phyloP scores from a whole-genome alignment of 805 yeast species.

The Diddensiella santjacobensis region DNA sequence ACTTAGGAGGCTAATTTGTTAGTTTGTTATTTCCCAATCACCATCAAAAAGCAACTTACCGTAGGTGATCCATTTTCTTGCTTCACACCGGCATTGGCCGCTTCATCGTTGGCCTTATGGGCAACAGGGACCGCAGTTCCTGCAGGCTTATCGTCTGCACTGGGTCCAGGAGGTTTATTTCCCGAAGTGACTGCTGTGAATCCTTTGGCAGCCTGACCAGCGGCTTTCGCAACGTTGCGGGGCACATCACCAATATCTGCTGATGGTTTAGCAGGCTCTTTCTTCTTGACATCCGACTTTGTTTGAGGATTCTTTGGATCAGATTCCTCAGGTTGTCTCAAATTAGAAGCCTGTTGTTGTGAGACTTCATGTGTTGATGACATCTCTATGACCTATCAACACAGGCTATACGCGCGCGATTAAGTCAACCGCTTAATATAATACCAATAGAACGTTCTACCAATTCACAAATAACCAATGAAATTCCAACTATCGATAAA shows the following conservation, averaged over 20 bases:
- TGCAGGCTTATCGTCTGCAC: conserved; percentile 23
- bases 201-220: conserved; percentile 8
- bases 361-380: background rate
- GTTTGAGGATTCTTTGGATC: background rate
- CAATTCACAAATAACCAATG: too few relatives aligned
- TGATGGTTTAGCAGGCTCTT: background rate
- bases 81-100: conserved; percentile 26
- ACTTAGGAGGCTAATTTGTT: conserved; percentile 1
- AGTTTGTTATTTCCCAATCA: too few relatives aligned
- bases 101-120: conserved; percentile 24
- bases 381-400: background rate
- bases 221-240: conserved; percentile 8
- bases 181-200: conserved; percentile 29
- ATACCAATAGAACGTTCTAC: too few relatives aligned
- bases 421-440: too few relatives aligned
- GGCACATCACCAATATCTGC: conserved; percentile 11
- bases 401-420: too few relatives aligned
- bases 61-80: background rate
- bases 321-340: background rate
- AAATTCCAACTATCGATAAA: too few relatives aligned
- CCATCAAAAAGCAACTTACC: background rate
- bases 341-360: conserved; percentile 1
- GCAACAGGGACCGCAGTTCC: conserved; percentile 33
- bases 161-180: conserved; percentile 28
- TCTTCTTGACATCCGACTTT: background rate